phyloP scores from a whole-genome alignment of 2,329 filamentous ascomycete species.

The Westerdykella ornata region DNA sequence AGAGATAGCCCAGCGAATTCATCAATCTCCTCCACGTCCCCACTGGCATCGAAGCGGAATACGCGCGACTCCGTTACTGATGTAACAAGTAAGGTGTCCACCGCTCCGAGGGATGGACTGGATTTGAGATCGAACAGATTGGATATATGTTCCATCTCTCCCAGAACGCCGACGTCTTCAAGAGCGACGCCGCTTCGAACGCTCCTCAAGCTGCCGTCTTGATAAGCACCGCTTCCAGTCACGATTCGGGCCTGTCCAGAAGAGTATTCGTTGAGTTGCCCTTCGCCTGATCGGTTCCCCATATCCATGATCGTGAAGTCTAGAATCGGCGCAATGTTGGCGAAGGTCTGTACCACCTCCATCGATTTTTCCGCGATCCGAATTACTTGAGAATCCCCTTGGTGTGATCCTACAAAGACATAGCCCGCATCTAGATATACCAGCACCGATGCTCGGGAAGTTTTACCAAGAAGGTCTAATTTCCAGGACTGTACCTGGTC shows the following conservation, averaged over 20 bases:
- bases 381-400: conserved; percentile 84
- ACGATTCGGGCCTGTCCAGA: conserved; percentile 92
- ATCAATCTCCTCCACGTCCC: conserved; percentile 82
- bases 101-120: conserved; percentile 44
- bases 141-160: conserved; percentile 67
- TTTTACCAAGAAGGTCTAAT: conserved; percentile 59
- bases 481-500: conserved; percentile 66
- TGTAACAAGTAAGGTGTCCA: conserved; percentile 71
- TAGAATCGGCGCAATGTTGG: conserved; percentile 83
- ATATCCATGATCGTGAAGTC: conserved; percentile 97
- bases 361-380: conserved; percentile 56
- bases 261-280: conserved; percentile 80
- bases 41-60: conserved; percentile 67
- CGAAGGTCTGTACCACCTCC: conserved; percentile 64
- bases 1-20: conserved; percentile 64
- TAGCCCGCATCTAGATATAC: conserved; percentile 68
- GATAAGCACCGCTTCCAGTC: conserved; percentile 82
- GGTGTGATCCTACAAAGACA: conserved; percentile 84
- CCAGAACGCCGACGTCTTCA: conserved; percentile 76
- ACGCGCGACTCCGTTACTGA: conserved; percentile 77
- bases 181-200: conserved; percentile 90
- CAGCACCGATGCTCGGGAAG: conserved; percentile 68
- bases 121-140: conserved; percentile 63
- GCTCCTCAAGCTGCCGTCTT: conserved; percentile 80
- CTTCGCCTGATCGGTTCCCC: conserved; percentile 73